Base-by-base conservation (phyloP, 768 basidiomycete species). In the Podaxis carcinomalis region DNA sequence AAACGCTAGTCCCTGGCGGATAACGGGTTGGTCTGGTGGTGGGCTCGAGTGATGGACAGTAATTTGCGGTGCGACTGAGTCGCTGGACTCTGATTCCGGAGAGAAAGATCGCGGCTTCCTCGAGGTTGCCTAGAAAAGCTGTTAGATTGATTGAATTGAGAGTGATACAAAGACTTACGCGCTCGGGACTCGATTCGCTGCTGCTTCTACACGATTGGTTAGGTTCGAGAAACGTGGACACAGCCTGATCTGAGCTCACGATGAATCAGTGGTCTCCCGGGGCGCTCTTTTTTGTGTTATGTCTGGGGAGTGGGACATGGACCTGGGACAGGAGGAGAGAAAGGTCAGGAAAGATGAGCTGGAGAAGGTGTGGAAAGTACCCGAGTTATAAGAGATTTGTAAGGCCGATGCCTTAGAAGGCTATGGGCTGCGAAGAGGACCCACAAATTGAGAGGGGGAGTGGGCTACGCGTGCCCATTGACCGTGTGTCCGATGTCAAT, bases 1-100 rank as follows among this genome's bases (percentile, higher is more conserved):
- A 66, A 87, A 87, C 21, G 75, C 86, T 40, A 88, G 72, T n/a
- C 83, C 76, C 67, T 85, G 80, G 51, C 86, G 80, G 64, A 88
- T 78, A 28, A 88, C 68, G 39, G 86, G 86, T 5, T 75, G 73
- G 39, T 76, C 72, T 21, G 73, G 63, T 47, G 80, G 80, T 44
- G 81, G 80, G 61, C 83, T 80, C 10, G 80, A 77, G 62, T 82
- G 79, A 63, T 79, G 78, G 54, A 78, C 72, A 42, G 70, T 74
- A 25, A 74, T 68, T 7, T 74, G 71, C 59, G 77, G 76, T 36
- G 78, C 65, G 53, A 71, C 76, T 37, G 73, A 64, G 62, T 78
- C 72, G 11, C 67, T 54, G 42, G 57, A 56, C 39, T 84, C 82
- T 3, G 79, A 82, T 5, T 73, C 67, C 27, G 86, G 84, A 4